phyloP scores from a whole-genome alignment of 192 early-diverging fungal genomes.

The Coemansia sp. region DNA sequence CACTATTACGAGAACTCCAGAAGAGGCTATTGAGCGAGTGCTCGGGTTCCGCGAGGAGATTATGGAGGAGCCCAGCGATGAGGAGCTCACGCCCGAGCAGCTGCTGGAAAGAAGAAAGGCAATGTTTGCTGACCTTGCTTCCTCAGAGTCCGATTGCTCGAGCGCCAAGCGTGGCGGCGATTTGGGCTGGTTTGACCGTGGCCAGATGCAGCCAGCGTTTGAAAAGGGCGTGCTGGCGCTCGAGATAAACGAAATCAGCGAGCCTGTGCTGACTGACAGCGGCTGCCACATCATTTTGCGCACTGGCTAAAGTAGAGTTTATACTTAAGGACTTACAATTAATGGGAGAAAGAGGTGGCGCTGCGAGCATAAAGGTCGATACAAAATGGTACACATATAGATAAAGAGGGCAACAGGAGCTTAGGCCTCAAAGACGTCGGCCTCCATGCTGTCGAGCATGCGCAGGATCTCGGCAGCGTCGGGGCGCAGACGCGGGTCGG shows the following conservation, averaged over 20 bases:
- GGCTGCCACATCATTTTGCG: conserved; percentile 91
- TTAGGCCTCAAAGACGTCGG: conserved; percentile 43
- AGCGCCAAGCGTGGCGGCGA: conserved; percentile 86
- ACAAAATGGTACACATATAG: background rate
- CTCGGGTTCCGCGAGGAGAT: conserved; percentile 63
- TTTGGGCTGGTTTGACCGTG: conserved; percentile 78
- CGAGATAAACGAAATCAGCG: conserved; percentile 75
- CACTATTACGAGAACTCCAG: conserved; percentile 85
- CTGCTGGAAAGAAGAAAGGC: conserved; percentile 40
- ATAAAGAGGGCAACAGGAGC: background rate
- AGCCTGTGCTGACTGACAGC: conserved; percentile 81
- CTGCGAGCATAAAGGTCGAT: background rate
- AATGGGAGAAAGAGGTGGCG: background rate
- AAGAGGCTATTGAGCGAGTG: conserved; percentile 77
- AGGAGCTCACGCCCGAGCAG: conserved; percentile 4
- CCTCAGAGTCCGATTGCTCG: conserved; percentile 83
- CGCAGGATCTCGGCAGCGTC: conserved; percentile 35
- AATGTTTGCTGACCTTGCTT: conserved; percentile 70
- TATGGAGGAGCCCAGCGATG: background rate
- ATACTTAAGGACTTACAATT: background rate
- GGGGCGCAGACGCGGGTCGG: conserved; percentile 36
- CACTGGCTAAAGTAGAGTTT: conserved; percentile 58
- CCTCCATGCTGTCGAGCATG: conserved; percentile 33
- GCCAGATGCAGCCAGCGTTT: conserved; percentile 90
- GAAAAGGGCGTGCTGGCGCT: conserved; percentile 84